Conservation (phyloP, 2,329 filamentous ascomycete genomes). For the Dryadomyces quercus-mongolicae region DNA sequence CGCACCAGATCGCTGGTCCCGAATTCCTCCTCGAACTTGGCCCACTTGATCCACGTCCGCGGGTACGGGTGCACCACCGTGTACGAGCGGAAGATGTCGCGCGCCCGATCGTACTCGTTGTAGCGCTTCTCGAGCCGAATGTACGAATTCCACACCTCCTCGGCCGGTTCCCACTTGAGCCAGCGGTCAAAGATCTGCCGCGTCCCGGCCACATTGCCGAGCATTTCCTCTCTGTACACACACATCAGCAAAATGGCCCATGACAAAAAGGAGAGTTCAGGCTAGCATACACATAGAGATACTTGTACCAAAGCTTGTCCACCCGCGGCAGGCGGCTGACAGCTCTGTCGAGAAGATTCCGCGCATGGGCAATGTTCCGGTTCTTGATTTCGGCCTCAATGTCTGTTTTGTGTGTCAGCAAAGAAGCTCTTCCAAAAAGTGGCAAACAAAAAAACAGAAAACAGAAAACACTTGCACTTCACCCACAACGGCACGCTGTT, state of each 20-base stretch:
- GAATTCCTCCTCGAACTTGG: constrained; percentile 90
- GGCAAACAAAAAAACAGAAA: too few relatives aligned
- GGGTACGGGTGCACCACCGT: constrained; percentile 89
- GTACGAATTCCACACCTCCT: constrained; percentile 89
- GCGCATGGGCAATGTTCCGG: constrained; percentile 90
- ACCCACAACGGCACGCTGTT: constrained; percentile 84
- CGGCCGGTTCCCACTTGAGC: constrained; percentile 97
- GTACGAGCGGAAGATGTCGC: constrained; percentile 80
- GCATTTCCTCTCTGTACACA: constrained; percentile 63
- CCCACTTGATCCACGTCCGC: constrained; percentile 98
- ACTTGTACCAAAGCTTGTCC: constrained; percentile 98
- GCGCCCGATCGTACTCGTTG: constrained; percentile 79
- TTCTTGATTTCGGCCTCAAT: constrained; percentile 94
- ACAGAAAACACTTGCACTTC: constrained; percentile 15
- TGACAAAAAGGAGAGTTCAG: neutral
- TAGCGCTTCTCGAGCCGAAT: constrained; percentile 97
- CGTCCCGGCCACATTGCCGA: constrained; percentile 86
- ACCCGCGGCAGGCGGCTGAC: constrained; percentile 82
- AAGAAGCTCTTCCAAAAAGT: neutral
- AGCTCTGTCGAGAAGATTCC: constrained; percentile 89
- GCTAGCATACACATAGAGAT: constrained; percentile 39
- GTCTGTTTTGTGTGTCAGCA: constrained; percentile 35
- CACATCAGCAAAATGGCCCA: constrained; percentile 40
- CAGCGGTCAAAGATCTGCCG: constrained; percentile 92
- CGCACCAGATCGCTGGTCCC: constrained; percentile 85